These are phyloP conservation scores for Pseudonitzschia pungens DNA, from an alignment of 108 stramenopile genomes.

Conservation along the genomic window DNA sequence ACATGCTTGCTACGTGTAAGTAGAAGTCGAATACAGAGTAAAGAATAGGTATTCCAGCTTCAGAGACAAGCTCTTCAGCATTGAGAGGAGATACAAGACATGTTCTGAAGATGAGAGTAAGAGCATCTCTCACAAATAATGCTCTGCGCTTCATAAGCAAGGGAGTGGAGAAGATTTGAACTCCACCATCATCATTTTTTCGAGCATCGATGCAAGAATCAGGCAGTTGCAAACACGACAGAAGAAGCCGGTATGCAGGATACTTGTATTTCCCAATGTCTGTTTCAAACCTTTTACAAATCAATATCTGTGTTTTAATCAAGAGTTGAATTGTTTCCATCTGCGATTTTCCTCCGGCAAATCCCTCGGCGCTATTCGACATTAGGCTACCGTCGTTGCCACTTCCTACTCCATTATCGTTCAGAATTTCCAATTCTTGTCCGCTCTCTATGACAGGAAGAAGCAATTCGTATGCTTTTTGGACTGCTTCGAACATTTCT, in stretches of 20 bases:
- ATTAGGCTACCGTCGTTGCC: not conserved
- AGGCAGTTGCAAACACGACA: conserved; percentile 46
- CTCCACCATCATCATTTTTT: conserved; percentile 15
- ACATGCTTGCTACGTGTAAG: conserved; percentile 18
- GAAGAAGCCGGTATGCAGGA: conserved; percentile 62
- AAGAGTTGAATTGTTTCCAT: conserved; percentile 56
- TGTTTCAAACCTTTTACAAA: conserved; percentile 66
- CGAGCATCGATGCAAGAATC: conserved; percentile 19
- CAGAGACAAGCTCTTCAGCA: conserved; percentile 75
- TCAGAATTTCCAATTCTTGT: conserved; percentile 32
- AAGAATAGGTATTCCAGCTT: conserved; percentile 48
- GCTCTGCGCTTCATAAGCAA: conserved; percentile 38
- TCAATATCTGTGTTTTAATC: conserved; percentile 62
- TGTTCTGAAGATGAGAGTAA: conserved; percentile 59
- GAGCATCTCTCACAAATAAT: conserved; percentile 42
- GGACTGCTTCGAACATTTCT: conserved; percentile 80
- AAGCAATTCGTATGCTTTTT: conserved; percentile 69
- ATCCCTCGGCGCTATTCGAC: conserved; percentile 38
- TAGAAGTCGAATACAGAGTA: conserved; percentile 48
- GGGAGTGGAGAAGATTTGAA: conserved; percentile 14
- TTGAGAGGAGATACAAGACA: conserved; percentile 74
- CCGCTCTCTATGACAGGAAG: conserved; percentile 60
- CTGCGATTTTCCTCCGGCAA: conserved; percentile 43
- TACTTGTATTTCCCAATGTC: conserved; percentile 72
- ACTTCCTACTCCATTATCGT: conserved; percentile 1